Percentiles rank a stretch among this genome's conserved stretches.
Evolutionary conservation across 2,329 filamentous ascomycete species (phyloP).

Genomic region (Penicillium sp.): DNA sequence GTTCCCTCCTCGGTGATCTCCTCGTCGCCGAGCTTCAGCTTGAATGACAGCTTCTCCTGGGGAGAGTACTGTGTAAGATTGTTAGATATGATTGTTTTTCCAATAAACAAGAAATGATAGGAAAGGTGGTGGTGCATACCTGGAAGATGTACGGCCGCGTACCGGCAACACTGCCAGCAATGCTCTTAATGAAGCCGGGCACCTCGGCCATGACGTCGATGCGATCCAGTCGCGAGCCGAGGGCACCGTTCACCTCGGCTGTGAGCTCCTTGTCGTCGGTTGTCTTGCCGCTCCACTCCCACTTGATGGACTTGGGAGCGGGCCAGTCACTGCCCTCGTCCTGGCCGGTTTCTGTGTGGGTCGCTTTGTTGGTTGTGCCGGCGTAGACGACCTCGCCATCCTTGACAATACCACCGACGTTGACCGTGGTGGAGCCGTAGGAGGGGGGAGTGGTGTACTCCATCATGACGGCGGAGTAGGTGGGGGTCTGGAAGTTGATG

Average conservation of each 20-base stretch:
- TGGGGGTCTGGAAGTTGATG: constrained; percentile 82
- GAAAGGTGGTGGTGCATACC: constrained; percentile 51
- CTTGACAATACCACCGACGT: constrained; percentile 76
- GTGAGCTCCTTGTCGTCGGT: constrained; percentile 73
- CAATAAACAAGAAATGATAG: not conserved
- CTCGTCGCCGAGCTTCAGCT: constrained; percentile 80
- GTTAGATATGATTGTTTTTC: not conserved
- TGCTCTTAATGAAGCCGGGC: constrained; percentile 90
- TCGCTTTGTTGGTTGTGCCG: constrained; percentile 63
- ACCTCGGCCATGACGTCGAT: constrained; percentile 97
- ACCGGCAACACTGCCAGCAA: constrained; percentile 82
- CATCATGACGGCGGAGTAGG: constrained; percentile 88
- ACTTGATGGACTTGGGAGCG: constrained; percentile 73
- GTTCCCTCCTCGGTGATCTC: constrained; percentile 74
- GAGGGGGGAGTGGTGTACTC: constrained; percentile 92
- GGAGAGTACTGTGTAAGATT: constrained; percentile 63
- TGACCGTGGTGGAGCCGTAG: constrained; percentile 82
- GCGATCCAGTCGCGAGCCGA: constrained; percentile 72
- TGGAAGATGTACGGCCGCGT: constrained; percentile 98
- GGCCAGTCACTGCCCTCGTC: constrained; percentile 86
- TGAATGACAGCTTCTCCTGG: constrained; percentile 65
- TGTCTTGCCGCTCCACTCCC: constrained; percentile 73
- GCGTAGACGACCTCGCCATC: constrained; percentile 78
- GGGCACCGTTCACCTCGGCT: constrained; percentile 66
- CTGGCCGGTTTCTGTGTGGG: constrained; percentile 67